Percentiles rank a stretch among this genome's conserved stretches.
Evolutionary conservation across 192 early-diverging fungal genomes (phyloP).

Genomic region (Gamsiella multidivaricata): DNA sequence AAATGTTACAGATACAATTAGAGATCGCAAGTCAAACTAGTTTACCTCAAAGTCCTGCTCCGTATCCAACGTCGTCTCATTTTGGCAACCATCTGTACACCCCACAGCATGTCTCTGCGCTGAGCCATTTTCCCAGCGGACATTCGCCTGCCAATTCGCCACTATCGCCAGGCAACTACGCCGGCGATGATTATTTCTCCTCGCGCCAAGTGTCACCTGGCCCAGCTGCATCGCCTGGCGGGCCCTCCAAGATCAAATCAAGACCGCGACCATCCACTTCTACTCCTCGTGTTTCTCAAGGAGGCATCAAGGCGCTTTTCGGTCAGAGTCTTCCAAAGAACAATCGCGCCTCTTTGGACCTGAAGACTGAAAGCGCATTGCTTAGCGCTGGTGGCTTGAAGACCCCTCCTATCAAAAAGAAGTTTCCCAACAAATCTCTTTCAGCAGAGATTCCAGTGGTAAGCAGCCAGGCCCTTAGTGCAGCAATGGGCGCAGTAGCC

Average conservation of each 20-base stretch:
- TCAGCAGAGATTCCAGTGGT: slow-evolving; percentile 14
- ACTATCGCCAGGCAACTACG: slow-evolving; percentile 41
- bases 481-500: background rate
- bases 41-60: slow-evolving; percentile 35
- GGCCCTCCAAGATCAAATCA: slow-evolving; percentile 46
- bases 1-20: slow-evolving; percentile 31
- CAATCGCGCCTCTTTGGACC: slow-evolving; percentile 36
- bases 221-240: slow-evolving; percentile 40
- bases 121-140: slow-evolving; percentile 26
- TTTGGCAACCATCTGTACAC: slow-evolving; percentile 2
- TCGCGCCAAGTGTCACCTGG: slow-evolving; percentile 20
- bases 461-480: background rate
- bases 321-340: slow-evolving; percentile 30
- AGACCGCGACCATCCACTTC: slow-evolving; percentile 28
- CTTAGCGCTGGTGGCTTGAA: background rate
- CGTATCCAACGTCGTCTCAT: slow-evolving; percentile 15
- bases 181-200: slow-evolving; percentile 47
- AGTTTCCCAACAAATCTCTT: background rate
- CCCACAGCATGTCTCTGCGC: slow-evolving; percentile 28
- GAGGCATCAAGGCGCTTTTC: slow-evolving; percentile 50
- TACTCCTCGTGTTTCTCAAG: slow-evolving; percentile 24
- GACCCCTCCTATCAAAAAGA: slow-evolving; percentile 14
- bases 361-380: slow-evolving; percentile 25
- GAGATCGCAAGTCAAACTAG: slow-evolving; percentile 38
- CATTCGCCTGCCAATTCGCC: slow-evolving; percentile 35